Conservation (phyloP, 345 rosid genomes). For the Garcia nutans region DNA sequence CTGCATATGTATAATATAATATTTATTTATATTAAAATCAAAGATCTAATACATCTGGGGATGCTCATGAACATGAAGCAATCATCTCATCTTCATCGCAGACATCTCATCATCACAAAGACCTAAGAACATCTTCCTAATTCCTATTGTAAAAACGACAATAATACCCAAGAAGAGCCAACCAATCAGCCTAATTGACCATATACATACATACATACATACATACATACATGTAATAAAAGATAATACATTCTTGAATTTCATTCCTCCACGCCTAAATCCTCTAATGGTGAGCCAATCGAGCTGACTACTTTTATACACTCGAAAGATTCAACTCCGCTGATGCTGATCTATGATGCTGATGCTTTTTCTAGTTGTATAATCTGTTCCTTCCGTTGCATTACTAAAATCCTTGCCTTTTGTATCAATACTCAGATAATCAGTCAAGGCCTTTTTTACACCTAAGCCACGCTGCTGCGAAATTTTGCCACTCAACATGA, state of each 20-base stretch:
- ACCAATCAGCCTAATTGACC: neutral
- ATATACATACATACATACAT: neutral
- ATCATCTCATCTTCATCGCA: conserved; percentile 26
- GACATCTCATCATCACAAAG: neutral
- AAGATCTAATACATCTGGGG: neutral
- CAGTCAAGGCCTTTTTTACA: conserved; percentile 70
- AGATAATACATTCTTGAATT: neutral
- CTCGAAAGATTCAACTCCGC: conserved; percentile 23
- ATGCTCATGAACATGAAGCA: neutral
- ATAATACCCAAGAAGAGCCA: neutral
- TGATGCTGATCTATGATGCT: conserved; percentile 24
- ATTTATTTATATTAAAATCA: too few relatives aligned
- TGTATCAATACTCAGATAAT: conserved; percentile 72
- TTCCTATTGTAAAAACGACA: neutral
- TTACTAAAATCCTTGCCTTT: conserved; percentile 51
- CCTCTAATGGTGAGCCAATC: conserved; percentile 14
- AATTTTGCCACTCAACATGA: conserved; percentile 32
- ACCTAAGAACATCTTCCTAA: conserved; percentile 12
- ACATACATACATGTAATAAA: too few relatives aligned
- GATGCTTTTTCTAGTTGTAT: conserved; percentile 21
- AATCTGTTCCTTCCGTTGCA: conserved; percentile 37
- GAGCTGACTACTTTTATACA: conserved; percentile 28
- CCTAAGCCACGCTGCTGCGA: conserved; percentile 76
- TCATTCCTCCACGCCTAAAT: conserved; percentile 4
- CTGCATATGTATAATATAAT: too few relatives aligned